A percentile compares a stretch with the other conserved stretches of the same genome.
Evolutionary conservation across 371 early-diverging fungal genomes (phyloP).

Genomic region (Neoconidiobolus thromboides): DNA sequence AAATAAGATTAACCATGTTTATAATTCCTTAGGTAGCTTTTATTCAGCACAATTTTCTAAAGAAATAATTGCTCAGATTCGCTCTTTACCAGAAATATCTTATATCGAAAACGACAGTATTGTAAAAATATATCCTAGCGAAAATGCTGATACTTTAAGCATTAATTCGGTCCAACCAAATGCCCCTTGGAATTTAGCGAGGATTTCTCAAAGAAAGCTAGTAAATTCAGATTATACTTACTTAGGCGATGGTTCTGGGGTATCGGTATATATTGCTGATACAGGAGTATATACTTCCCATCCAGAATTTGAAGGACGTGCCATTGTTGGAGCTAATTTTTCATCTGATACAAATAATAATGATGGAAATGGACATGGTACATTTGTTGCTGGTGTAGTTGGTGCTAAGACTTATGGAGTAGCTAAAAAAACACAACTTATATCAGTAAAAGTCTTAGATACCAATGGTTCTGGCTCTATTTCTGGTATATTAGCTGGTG

Average conservation of each 20-base stretch:
- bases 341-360: conserved; percentile 22
- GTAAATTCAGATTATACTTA: conserved; percentile 11
- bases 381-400: conserved; percentile 59
- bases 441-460: conserved; percentile 34
- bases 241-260: conserved; percentile 24
- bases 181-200: conserved; percentile 25
- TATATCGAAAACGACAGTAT: neutral
- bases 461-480: conserved; percentile 6
- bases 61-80: neutral
- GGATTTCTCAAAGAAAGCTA: conserved; percentile 26
- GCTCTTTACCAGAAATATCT: neutral
- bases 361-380: conserved; percentile 33
- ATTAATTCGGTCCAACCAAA: conserved; percentile 1
- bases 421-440: conserved; percentile 46
- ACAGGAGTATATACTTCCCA: conserved; percentile 53
- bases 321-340: conserved; percentile 32
- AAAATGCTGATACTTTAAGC: neutral
- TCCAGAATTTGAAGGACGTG: conserved; percentile 56
- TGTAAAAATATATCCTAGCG: neutral
- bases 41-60: neutral
- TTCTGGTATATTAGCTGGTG: conserved; percentile 13
- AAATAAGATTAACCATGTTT: neutral
- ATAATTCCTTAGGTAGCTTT: neutral
- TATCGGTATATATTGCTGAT: conserved; percentile 64
- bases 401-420: conserved; percentile 49